A percentile compares a stretch with the other conserved stretches of the same genome.
Evolutionary conservation across 495 filamentous ascomycete species (phyloP).

Genomic region (Xylaria castorea): DNA sequence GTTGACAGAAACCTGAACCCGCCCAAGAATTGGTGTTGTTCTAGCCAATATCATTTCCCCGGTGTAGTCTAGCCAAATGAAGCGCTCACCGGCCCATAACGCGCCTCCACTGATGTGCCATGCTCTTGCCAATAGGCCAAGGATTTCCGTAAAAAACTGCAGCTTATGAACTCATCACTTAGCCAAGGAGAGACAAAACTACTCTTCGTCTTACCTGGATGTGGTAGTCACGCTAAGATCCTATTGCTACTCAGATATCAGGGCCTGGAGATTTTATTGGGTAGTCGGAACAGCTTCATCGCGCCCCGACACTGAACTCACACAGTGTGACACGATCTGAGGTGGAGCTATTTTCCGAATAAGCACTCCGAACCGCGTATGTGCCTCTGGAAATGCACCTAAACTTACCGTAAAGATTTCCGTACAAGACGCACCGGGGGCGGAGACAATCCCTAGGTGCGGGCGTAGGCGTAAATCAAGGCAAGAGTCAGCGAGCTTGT

Average conservation of each 20-base stretch:
- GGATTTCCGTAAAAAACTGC: not conserved
- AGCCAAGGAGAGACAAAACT: not conserved
- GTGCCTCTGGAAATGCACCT: not conserved
- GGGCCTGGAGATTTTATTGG: slow-evolving; percentile 3
- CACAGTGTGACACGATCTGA: slow-evolving; percentile 26
- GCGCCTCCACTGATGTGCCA: too few relatives aligned
- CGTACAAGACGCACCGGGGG: slow-evolving; percentile 14
- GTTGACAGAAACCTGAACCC: not conserved
- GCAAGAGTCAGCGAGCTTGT: slow-evolving; percentile 28
- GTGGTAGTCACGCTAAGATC: not conserved
- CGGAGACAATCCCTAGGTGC: not conserved
- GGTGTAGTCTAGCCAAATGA: not conserved
- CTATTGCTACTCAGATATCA: not conserved
- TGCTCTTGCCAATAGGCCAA: not conserved
- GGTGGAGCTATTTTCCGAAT: slow-evolving; percentile 26
- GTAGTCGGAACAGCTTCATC: slow-evolving; percentile 18
- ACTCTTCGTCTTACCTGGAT: not conserved
- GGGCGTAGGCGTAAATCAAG: slow-evolving; percentile 8
- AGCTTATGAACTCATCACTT: not conserved
- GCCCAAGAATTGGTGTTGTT: not conserved
- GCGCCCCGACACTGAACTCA: slow-evolving; percentile 21
- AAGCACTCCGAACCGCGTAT: slow-evolving; percentile 14
- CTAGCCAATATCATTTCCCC: not conserved
- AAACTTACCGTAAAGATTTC: slow-evolving; percentile 6
- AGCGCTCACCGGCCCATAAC: not conserved